phyloP scores from a whole-genome alignment of 2,329 filamentous ascomycete species.

The Colletotrichum tanaceti region DNA sequence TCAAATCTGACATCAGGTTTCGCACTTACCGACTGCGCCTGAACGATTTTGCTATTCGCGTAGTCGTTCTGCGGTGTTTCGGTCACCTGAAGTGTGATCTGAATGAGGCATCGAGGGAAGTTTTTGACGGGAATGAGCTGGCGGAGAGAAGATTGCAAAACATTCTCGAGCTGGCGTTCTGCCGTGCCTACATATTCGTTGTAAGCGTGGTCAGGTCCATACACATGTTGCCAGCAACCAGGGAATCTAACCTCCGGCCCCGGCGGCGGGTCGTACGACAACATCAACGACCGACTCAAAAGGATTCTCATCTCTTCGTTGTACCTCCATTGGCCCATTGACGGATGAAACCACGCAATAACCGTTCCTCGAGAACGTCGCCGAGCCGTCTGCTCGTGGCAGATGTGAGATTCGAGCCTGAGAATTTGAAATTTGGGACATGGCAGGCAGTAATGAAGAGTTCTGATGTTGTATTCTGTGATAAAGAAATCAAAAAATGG shows the following conservation, averaged over 20 bases:
- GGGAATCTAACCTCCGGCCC: constrained; percentile 76
- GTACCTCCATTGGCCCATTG: constrained; percentile 93
- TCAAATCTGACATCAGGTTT: background rate
- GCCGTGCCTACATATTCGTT: constrained; percentile 67
- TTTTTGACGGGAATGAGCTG: constrained; percentile 80
- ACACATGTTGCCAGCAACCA: constrained; percentile 18
- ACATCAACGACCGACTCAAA: constrained; percentile 94
- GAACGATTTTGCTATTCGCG: constrained; percentile 68
- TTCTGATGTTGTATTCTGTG: background rate
- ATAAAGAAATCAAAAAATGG: background rate
- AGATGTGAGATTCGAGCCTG: constrained; percentile 68
- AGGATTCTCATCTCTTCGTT: constrained; percentile 87
- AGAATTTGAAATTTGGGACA: constrained; percentile 54
- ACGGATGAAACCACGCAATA: constrained; percentile 87
- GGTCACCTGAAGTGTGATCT: constrained; percentile 83
- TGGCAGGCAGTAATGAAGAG: background rate
- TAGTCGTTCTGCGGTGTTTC: constrained; percentile 76
- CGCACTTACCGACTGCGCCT: constrained; percentile 68
- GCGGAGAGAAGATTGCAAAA: constrained; percentile 77
- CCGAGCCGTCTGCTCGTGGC: constrained; percentile 81
- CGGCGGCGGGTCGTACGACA: constrained; percentile 85
- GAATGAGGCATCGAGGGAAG: constrained; percentile 81
- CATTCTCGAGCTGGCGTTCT: constrained; percentile 83
- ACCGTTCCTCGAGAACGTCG: constrained; percentile 78
- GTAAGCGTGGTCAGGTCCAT: constrained; percentile 40